Evolutionary conservation across 2,329 filamentous ascomycete genomes (phyloP), one percentile per base, ranked within the genome.

Genomic region (Ascochyta viciae-villosae): DNA sequence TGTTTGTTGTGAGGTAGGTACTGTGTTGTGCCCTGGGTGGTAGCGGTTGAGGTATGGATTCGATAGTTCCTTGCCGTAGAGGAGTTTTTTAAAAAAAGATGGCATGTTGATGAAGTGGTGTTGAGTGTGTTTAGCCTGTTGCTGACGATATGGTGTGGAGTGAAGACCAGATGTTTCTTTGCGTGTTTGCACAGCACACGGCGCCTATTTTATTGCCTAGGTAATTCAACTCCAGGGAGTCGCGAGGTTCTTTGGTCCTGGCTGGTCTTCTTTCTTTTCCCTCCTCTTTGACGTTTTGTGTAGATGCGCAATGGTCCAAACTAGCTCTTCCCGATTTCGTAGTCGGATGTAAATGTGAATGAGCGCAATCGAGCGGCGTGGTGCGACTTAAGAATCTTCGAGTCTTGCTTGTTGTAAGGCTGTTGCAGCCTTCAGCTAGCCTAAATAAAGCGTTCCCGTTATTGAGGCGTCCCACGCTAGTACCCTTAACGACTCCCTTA

Each of bases 391-490:
- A 7, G 33, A 19, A 15, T n/a, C 31, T 35, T 13, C 10, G 19
- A 40, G n/a, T 46, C 39, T 39, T 40, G 9, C 19, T 23, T 13
- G 27, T 19, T 10, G 24, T 33, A 45, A 19, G 46, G 41, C 46
- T 46, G 43, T 38, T 34, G 54, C 47, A 47, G 43, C 42, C 47
- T 47, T 47, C 23, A 29, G 37, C 35, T 48, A 48, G 23, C 38
- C 53, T 35, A 16, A 47, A 37, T 37, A 6, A 42, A 23, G 37
- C 29, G 27, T 10, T 34, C 12, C 34, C 13, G n/a, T 27, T 54
- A 54, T 54, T 54, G 39, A 56, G 53, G 53, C 53, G 35, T 42
- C 46, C 53, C 35, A 27, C 53, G 41, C 53, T 56, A 57, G 47
- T 46, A 19, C 54, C 4, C 2, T 33, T 56, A 33, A 13, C 16